phyloP scores from a whole-genome alignment of 192 early-diverging fungal genomes.

The Mortierella claussenii region DNA sequence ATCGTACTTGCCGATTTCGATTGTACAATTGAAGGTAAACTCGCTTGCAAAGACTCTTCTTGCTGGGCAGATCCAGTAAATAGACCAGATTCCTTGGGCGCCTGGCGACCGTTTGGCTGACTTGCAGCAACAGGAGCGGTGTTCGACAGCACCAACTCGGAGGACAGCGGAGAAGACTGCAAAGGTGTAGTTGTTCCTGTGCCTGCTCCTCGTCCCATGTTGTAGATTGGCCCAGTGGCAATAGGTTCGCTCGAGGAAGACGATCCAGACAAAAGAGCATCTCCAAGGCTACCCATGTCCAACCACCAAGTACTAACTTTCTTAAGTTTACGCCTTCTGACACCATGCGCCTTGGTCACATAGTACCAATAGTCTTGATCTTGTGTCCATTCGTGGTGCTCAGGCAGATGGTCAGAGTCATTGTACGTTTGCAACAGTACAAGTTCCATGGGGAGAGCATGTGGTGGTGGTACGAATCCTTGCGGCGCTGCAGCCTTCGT shows the following conservation, averaged over 20 bases:
- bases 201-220: slow-evolving; percentile 32
- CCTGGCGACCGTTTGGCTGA: not conserved
- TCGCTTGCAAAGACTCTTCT: too few relatives aligned
- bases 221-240: slow-evolving; percentile 40
- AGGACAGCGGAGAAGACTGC: slow-evolving; percentile 28
- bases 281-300: slow-evolving; percentile 37
- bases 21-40: too few relatives aligned
- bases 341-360: slow-evolving; percentile 49
- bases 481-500: not conserved
- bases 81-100: slow-evolving; percentile 14
- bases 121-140: too few relatives aligned
- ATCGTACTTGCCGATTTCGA: too few relatives aligned
- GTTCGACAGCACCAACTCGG: slow-evolving; percentile 22
- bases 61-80: too few relatives aligned
- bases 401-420: slow-evolving; percentile 49
- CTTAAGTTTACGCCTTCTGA: slow-evolving; percentile 44
- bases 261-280: slow-evolving; percentile 17
- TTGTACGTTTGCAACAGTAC: slow-evolving; percentile 50
- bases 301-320: slow-evolving; percentile 54
- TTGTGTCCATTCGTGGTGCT: slow-evolving; percentile 52
- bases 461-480: slow-evolving; percentile 37
- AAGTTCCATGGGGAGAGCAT: slow-evolving; percentile 47
- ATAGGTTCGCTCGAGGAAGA: slow-evolving; percentile 29
- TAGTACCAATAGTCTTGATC: slow-evolving; percentile 50
- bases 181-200: slow-evolving; percentile 19